Conservation (phyloP, 2,329 filamentous ascomycete species). For the Trichoderma simmonsii region DNA sequence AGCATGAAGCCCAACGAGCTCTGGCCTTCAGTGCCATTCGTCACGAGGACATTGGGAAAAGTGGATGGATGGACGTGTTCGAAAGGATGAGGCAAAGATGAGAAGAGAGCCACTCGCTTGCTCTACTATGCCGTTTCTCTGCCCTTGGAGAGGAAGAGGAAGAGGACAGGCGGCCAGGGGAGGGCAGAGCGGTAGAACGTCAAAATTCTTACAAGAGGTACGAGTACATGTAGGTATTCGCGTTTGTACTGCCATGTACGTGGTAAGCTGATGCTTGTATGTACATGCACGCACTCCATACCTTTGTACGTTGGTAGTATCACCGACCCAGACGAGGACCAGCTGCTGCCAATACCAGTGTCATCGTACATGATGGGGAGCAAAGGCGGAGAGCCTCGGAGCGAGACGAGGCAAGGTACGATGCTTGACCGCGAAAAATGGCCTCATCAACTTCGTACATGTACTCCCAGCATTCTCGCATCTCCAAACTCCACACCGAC, state of each 20-base stretch:
- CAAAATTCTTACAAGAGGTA: not conserved
- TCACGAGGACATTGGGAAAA: not conserved
- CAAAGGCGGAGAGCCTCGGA: not conserved
- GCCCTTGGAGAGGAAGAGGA: not conserved
- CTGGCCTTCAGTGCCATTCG: not conserved
- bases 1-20: not conserved
- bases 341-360: not conserved
- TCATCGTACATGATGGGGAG: not conserved
- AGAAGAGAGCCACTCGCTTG: not conserved
- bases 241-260: not conserved
- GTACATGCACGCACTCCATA: not conserved
- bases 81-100: not conserved
- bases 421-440: not conserved
- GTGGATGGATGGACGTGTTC: constrained; percentile 2
- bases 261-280: not conserved
- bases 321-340: not conserved
- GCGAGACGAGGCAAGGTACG: not conserved
- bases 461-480: not conserved
- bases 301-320: not conserved
- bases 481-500: constrained; percentile 2
- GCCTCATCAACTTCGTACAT: not conserved
- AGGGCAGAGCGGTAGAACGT: not conserved
- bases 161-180: not conserved
- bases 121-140: not conserved
- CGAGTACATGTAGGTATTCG: not conserved